phyloP scores from a whole-genome alignment of 495 filamentous ascomycete genomes.

The Lasiosphaeris hirsuta region DNA sequence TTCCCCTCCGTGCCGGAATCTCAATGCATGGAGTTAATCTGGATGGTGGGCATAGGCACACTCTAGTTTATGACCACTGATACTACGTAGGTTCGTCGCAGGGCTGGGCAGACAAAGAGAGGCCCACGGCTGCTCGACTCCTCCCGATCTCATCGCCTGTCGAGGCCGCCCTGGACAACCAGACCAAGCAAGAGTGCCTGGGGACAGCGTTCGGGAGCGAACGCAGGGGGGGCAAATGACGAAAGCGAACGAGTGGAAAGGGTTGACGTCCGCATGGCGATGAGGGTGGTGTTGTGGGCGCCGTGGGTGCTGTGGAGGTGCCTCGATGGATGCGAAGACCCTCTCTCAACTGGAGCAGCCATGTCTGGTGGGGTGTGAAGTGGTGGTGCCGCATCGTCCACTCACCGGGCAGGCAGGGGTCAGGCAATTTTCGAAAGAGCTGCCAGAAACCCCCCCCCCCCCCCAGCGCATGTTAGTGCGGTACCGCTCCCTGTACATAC shows the following conservation, averaged over 20 bases:
- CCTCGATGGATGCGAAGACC: conserved; percentile 13
- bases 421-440: conserved; percentile 20
- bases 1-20: no score
- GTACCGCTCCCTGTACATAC: conserved; percentile 17
- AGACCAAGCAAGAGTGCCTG: neutral
- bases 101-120: neutral
- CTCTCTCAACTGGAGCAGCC: conserved; percentile 15
- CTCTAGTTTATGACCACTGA: no score
- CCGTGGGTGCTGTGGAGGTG: neutral
- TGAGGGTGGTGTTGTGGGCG: conserved; percentile 15
- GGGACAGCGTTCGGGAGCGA: neutral
- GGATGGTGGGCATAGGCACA: no score
- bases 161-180: neutral
- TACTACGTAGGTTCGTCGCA: no score
- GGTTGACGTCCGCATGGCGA: conserved; percentile 8
- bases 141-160: neutral
- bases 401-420: conserved; percentile 19
- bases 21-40: no score
- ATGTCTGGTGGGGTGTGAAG: conserved; percentile 26
- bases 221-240: conserved; percentile 15
- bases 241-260: conserved; percentile 4
- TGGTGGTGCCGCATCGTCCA: conserved; percentile 19
- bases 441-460: conserved; percentile 18
- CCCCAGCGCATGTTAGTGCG: conserved; percentile 17
- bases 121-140: neutral